Percentiles rank a stretch among this genome's conserved stretches.
Evolutionary conservation across 2,329 filamentous ascomycete genomes (phyloP).

Genomic region (Ophiostoma pallidulum): DNA sequence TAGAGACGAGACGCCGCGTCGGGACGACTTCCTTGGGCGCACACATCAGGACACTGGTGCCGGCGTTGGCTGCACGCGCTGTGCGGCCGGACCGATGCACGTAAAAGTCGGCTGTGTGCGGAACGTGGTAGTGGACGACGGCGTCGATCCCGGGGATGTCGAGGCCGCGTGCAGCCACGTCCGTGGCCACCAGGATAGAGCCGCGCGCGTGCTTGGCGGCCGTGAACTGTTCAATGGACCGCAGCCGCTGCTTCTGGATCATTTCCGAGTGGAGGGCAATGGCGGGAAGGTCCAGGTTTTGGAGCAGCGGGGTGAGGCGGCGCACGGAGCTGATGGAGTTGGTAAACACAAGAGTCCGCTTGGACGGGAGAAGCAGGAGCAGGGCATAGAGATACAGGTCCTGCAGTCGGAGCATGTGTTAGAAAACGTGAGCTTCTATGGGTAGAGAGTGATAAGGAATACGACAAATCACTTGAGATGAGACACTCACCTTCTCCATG

Average conservation of each 20-base stretch:
- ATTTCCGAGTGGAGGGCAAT: constrained; percentile 84
- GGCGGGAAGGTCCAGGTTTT: constrained; percentile 68
- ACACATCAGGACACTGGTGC: constrained; percentile 80
- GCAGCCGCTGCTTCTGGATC: constrained; percentile 89
- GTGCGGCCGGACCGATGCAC: constrained; percentile 93
- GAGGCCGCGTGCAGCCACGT: constrained; percentile 86
- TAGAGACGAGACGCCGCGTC: constrained; percentile 72
- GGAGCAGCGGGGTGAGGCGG: constrained; percentile 72
- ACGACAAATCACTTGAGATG: not conserved
- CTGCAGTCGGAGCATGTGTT: constrained; percentile 28
- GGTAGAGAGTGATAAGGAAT: too few relatives aligned
- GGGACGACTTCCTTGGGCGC: constrained; percentile 83
- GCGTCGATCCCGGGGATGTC: constrained; percentile 87
- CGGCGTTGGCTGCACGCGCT: constrained; percentile 68
- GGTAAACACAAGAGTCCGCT: constrained; percentile 81
- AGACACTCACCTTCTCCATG: constrained; percentile 67
- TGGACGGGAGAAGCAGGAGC: constrained; percentile 69
- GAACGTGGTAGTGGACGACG: constrained; percentile 91
- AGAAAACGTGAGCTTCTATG: too few relatives aligned
- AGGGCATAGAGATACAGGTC: constrained; percentile 90
- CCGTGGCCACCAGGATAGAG: constrained; percentile 78
- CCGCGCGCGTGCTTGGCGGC: constrained; percentile 42
- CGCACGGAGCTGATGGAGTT: constrained; percentile 93
- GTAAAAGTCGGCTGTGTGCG: constrained; percentile 83
- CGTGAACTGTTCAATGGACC: constrained; percentile 83